Evolutionary conservation across 2,329 filamentous ascomycete species (phyloP).

Genomic region (Pyrenophora graminea): DNA sequence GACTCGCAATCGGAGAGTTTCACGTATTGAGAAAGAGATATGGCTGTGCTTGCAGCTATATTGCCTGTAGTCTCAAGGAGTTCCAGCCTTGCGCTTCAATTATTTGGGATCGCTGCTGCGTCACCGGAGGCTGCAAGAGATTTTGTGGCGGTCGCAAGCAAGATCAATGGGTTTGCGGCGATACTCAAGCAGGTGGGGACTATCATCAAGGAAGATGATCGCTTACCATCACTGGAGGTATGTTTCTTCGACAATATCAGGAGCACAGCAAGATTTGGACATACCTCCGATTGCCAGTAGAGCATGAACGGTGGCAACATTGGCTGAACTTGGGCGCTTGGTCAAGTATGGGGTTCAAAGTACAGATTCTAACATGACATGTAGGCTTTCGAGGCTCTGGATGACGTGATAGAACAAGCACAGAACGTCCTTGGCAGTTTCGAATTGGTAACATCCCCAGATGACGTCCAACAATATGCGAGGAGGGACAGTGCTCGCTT

Average conservation of each 20-base stretch:
- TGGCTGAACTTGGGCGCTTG: no score
- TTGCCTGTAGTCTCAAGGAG: slow-evolving; percentile 40
- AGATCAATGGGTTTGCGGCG: slow-evolving; percentile 42
- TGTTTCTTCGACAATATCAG: slow-evolving; percentile 1
- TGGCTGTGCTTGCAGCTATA: slow-evolving; percentile 44
- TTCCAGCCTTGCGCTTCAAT: slow-evolving; percentile 39
- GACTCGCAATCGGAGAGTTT: background rate
- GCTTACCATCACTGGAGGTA: slow-evolving; percentile 44
- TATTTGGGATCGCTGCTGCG: slow-evolving; percentile 39
- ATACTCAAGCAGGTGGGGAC: slow-evolving; percentile 47
- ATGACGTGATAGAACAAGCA: slow-evolving; percentile 42
- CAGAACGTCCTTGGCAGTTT: slow-evolving; percentile 35
- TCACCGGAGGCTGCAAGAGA: slow-evolving; percentile 31
- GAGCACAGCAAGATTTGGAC: no score
- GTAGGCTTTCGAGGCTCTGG: slow-evolving; percentile 40
- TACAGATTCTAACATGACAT: slow-evolving; percentile 11
- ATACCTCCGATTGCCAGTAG: no score
- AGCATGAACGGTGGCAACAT: no score
- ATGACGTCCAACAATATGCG: slow-evolving; percentile 6
- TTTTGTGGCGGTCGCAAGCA: slow-evolving; percentile 35
- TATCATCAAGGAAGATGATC: slow-evolving; percentile 45
- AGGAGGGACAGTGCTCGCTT: slow-evolving; percentile 8
- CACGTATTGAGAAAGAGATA: slow-evolving; percentile 12
- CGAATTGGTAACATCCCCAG: slow-evolving; percentile 24
- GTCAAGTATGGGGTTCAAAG: no score